phyloP scores from a whole-genome alignment of 2,329 filamentous ascomycete species.

The Claviceps quebecensis region DNA sequence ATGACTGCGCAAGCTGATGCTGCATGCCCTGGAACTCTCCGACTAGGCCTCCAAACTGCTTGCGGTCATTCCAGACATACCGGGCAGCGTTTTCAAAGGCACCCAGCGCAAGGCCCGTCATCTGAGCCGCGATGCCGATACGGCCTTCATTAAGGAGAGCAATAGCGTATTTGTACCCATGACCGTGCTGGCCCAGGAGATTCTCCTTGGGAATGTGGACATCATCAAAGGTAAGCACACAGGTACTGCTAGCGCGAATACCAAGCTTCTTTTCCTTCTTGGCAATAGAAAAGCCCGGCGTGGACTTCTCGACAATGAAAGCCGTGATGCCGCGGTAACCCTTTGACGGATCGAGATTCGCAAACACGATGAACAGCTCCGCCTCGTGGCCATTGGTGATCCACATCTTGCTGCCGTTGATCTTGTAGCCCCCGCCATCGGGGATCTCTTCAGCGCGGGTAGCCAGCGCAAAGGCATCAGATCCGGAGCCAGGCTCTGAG shows the following conservation, averaged over 20 bases:
- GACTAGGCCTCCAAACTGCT: slow-evolving; percentile 86
- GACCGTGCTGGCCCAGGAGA: slow-evolving; percentile 72
- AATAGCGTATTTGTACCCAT: slow-evolving; percentile 98
- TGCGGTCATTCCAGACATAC: slow-evolving; percentile 97
- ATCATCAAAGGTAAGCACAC: slow-evolving; percentile 94
- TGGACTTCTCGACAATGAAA: slow-evolving; percentile 85
- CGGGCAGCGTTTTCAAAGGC: slow-evolving; percentile 86
- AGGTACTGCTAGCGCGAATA: slow-evolving; percentile 90
- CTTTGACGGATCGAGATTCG: slow-evolving; percentile 81
- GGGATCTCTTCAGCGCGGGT: slow-evolving; percentile 78
- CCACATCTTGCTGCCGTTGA: slow-evolving; percentile 97
- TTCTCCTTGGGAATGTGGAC: slow-evolving; percentile 81
- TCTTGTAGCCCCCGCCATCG: slow-evolving; percentile 55
- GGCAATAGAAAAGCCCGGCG: slow-evolving; percentile 79
- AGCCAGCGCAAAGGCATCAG: slow-evolving; percentile 87
- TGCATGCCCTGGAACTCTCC: slow-evolving; percentile 99
- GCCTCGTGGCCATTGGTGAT: slow-evolving; percentile 97
- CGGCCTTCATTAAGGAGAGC: slow-evolving; percentile 86
- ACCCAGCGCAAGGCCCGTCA: slow-evolving; percentile 91
- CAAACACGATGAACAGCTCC: slow-evolving; percentile 93
- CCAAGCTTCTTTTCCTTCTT: slow-evolving; percentile 99
- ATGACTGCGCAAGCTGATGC: slow-evolving; percentile 93
- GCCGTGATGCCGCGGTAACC: slow-evolving; percentile 96
- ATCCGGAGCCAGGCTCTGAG: slow-evolving; percentile 83
- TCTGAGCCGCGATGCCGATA: slow-evolving; percentile 95